phyloP scores from a whole-genome alignment of 2,329 filamentous ascomycete species.

The Sphaerulina populicola region DNA sequence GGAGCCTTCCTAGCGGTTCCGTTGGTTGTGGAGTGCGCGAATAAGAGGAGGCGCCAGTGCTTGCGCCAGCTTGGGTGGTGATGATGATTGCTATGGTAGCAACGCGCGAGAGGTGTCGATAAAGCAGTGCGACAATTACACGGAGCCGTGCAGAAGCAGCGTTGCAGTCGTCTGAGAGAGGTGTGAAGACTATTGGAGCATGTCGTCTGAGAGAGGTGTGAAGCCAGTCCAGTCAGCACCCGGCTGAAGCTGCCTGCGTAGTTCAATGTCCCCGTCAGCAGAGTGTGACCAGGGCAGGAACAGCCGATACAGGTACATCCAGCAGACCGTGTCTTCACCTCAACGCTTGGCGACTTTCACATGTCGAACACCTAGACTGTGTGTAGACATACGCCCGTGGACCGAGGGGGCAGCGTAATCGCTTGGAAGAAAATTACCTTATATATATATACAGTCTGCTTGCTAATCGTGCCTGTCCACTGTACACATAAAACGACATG shows the following conservation, averaged over 20 bases:
- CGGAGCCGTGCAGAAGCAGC: too few species aligned
- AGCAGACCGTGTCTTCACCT: neutral
- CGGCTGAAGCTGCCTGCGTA: neutral
- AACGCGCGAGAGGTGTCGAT: too few species aligned
- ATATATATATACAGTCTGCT: too few species aligned
- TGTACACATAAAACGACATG: slow-evolving; percentile 7
- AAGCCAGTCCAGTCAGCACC: neutral
- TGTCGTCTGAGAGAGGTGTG: too few species aligned
- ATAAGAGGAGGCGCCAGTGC: neutral
- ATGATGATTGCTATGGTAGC: too few species aligned
- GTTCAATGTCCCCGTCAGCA: neutral
- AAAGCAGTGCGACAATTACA: too few species aligned
- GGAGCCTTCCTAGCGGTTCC: slow-evolving; percentile 1
- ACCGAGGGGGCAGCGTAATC: neutral
- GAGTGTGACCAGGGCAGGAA: neutral
- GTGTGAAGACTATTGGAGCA: too few species aligned
- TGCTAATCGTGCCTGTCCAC: neutral
- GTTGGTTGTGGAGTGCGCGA: neutral
- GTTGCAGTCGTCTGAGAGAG: too few species aligned
- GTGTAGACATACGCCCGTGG: slow-evolving; percentile 6
- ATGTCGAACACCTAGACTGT: neutral
- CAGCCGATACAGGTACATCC: neutral
- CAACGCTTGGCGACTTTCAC: neutral
- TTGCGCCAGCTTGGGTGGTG: slow-evolving; percentile 1
- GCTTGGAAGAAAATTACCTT: neutral